Conservation (phyloP, 345 rosid species). For the Salix udensis region DNA sequence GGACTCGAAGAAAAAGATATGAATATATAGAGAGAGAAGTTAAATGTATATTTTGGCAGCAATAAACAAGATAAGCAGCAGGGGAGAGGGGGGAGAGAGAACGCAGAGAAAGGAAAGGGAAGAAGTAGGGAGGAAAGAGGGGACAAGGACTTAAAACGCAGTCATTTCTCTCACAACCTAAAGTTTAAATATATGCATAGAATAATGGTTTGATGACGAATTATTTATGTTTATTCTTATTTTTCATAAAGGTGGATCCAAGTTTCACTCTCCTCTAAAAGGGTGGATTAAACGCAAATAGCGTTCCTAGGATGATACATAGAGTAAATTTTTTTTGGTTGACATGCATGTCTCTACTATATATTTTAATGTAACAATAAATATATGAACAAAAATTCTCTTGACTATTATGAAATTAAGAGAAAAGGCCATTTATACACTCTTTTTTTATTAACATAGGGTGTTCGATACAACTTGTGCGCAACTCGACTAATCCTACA, state of each 20-base stretch:
- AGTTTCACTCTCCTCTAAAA: not conserved
- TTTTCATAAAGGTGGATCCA: not conserved
- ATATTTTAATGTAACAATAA: not conserved
- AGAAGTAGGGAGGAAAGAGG: not conserved
- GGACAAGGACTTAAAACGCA: conserved; percentile 19
- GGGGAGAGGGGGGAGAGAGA: not conserved
- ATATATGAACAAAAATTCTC: not conserved
- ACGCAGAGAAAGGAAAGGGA: conserved; percentile 1
- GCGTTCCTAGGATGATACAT: not conserved
- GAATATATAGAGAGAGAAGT: not conserved
- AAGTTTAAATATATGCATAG: conserved; percentile 1
- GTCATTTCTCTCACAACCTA: conserved; percentile 16
- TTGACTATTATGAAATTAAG: not conserved
- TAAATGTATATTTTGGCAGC: conserved; percentile 11
- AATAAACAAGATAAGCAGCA: not conserved
- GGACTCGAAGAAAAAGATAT: conserved; percentile 17
- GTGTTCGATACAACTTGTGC: too few relatives aligned
- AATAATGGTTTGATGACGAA: conserved; percentile 3
- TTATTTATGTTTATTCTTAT: not conserved
- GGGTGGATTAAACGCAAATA: not conserved
- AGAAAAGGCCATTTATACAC: not conserved
- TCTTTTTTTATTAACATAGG: too few relatives aligned
- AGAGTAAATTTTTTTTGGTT: not conserved
- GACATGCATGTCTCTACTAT: not conserved
- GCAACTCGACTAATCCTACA: too few relatives aligned